These are phyloP conservation scores for Neurospora sp. DNA, from an alignment of 495 filamentous ascomycete genomes.

Conservation along the genomic window DNA sequence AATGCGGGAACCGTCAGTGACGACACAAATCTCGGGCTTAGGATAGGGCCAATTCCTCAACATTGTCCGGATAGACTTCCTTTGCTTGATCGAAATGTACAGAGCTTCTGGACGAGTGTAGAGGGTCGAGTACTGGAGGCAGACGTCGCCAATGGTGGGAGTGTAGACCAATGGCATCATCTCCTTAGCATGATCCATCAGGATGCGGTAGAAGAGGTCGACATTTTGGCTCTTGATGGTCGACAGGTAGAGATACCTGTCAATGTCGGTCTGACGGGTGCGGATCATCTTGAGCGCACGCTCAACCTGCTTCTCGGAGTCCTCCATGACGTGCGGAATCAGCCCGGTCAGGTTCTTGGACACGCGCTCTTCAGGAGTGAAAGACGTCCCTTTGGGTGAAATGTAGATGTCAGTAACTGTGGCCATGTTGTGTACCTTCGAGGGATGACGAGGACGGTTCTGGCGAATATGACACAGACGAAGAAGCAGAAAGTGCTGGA, in stretches of 20 bases:
- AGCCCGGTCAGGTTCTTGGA: constrained; percentile 49
- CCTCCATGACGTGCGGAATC: constrained; percentile 49
- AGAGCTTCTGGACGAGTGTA: constrained; percentile 92
- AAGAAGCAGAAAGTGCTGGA: background rate
- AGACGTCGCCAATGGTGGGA: constrained; percentile 93
- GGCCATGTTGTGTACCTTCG: background rate
- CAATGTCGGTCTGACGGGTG: constrained; percentile 67
- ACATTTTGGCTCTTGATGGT: constrained; percentile 79
- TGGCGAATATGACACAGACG: constrained; percentile 7
- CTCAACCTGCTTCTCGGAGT: constrained; percentile 39
- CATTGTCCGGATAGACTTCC: constrained; percentile 70
- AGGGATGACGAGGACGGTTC: constrained; percentile 1
- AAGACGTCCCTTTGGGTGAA: constrained; percentile 38
- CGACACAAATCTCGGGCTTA: constrained; percentile 88
- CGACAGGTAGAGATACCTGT: constrained; percentile 92
- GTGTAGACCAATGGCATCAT: constrained; percentile 95
- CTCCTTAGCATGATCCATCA: constrained; percentile 83
- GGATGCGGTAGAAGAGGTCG: constrained; percentile 88
- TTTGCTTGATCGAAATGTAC: constrained; percentile 87
- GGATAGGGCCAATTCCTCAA: constrained; percentile 82
- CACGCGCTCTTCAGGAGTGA: constrained; percentile 44
- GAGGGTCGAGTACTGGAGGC: constrained; percentile 88
- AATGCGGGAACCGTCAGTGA: constrained; percentile 95
- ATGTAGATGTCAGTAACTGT: background rate
- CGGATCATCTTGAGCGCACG: constrained; percentile 57